A percentile compares a stretch with the other conserved stretches of the same genome.
Evolutionary conservation across 2,329 filamentous ascomycete genomes (phyloP).

Genomic region (Phyllosticta citriasiana): DNA sequence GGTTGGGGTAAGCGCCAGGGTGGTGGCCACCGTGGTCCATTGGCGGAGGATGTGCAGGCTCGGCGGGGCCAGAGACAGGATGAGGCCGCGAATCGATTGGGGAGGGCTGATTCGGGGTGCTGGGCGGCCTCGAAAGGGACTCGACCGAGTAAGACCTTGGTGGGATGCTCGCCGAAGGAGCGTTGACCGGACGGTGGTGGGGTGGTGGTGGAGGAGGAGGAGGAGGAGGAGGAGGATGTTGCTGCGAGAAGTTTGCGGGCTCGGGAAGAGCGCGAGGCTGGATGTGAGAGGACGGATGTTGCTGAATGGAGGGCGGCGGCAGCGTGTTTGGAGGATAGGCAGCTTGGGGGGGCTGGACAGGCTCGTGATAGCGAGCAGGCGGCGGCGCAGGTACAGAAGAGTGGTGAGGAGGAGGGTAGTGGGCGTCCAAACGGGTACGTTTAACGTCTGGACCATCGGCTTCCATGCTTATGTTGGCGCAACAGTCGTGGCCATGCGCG

Average conservation of each 20-base stretch:
- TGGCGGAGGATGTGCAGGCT: conserved; percentile 17
- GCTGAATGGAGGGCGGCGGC: conserved; percentile 10
- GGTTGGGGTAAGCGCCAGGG: conserved; percentile 22
- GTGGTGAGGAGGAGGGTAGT: conserved; percentile 6
- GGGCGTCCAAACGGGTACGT: conserved; percentile 11
- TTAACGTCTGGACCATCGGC: conserved; percentile 12
- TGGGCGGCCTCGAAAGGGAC: conserved; percentile 22
- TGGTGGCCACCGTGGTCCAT: conserved; percentile 29
- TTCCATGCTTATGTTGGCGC: conserved; percentile 12
- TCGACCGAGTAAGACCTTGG: conserved; percentile 22
- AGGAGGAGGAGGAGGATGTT: background rate
- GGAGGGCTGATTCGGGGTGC: conserved; percentile 19
- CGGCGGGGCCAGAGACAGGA: conserved; percentile 10
- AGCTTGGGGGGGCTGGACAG: background rate
- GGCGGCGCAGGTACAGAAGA: conserved; percentile 8
- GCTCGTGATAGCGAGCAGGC: conserved; percentile 7
- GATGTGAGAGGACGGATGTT: conserved; percentile 5
- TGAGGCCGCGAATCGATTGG: conserved; percentile 9
- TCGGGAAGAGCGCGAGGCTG: conserved; percentile 9
- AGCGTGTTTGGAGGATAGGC: conserved; percentile 8
- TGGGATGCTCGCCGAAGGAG: conserved; percentile 21
- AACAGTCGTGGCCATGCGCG: conserved; percentile 11
- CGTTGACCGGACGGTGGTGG: conserved; percentile 19
- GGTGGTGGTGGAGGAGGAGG: too few species aligned
- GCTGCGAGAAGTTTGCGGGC: conserved; percentile 4